Evolutionary conservation across 2,329 filamentous ascomycete species (phyloP).

Genomic region (Juglanconis juglandina): DNA sequence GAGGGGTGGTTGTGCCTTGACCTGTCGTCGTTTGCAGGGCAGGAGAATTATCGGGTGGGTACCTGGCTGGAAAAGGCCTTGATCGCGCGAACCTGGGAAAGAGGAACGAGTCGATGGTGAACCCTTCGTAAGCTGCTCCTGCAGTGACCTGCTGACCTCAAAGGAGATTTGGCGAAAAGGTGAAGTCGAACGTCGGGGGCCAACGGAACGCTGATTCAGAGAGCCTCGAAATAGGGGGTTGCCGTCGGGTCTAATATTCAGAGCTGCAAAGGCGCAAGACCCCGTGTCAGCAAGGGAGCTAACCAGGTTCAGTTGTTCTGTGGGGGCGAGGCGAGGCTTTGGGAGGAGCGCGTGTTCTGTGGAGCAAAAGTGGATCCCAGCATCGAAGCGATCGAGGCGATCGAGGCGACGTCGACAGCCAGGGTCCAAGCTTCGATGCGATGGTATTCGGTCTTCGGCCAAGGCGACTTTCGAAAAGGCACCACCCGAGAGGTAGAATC

Average conservation of each 20-base stretch:
- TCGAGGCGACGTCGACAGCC: no score
- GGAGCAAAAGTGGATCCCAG: background rate
- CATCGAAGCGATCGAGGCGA: background rate
- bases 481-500: no score
- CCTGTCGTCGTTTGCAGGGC: conserved; percentile 17
- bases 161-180: conserved; percentile 52
- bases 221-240: conserved; percentile 15
- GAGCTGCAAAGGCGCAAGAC: conserved; percentile 1
- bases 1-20: conserved; percentile 5
- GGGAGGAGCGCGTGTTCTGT: background rate
- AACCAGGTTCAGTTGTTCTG: conserved; percentile 4
- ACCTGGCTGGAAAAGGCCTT: conserved; percentile 35
- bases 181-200: conserved; percentile 15
- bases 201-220: background rate
- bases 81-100: conserved; percentile 7
- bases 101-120: conserved; percentile 11
- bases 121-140: conserved; percentile 48
- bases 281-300: conserved; percentile 16
- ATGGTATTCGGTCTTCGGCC: no score
- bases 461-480: no score
- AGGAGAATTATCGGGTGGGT: conserved; percentile 24
- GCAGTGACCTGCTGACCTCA: conserved; percentile 82
- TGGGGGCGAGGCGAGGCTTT: conserved; percentile 16
- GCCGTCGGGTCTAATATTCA: conserved; percentile 12
- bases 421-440: no score